A percentile compares a stretch with the other conserved stretches of the same genome.
These are phyloP conservation scores for Pseudocohnilembus persalinus DNA, from an alignment of 169 alveolate genomes.

Conservation along the genomic window DNA sequence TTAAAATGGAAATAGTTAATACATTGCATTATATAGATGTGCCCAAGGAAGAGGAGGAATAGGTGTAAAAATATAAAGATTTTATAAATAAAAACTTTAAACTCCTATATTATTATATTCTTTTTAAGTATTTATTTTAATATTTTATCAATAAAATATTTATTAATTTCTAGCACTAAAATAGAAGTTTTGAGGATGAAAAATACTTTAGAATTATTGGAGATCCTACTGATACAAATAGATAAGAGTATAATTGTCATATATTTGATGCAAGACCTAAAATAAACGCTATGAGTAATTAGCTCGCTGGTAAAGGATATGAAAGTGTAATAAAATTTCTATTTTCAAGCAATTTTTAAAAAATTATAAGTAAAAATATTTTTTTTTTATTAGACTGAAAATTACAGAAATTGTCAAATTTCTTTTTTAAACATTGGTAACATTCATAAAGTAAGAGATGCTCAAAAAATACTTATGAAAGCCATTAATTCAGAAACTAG, in stretches of 20 bases:
- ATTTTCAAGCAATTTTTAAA: too few relatives aligned
- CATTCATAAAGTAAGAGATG: conserved; percentile 81
- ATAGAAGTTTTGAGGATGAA: conserved; percentile 66
- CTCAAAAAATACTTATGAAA: conserved; percentile 55
- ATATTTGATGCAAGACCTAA: conserved; percentile 84
- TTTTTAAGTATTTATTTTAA: too few relatives aligned
- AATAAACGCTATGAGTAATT: conserved; percentile 75
- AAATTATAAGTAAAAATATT: too few relatives aligned
- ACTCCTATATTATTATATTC: too few relatives aligned
- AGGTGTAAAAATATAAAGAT: neutral
- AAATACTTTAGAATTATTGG: conserved; percentile 17
- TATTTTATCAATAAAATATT: too few relatives aligned
- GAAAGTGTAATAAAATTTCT: conserved; percentile 50
- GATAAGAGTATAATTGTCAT: conserved; percentile 29
- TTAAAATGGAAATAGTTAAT: conserved; percentile 33
- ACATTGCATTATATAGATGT: conserved; percentile 51
- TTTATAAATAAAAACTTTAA: too few relatives aligned
- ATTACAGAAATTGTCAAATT: conserved; percentile 61
- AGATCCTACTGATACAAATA: neutral
- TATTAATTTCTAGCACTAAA: neutral
- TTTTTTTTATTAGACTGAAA: neutral
- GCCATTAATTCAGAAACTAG: conserved; percentile 16
- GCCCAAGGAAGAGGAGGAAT: conserved; percentile 45
- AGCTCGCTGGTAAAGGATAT: conserved; percentile 76
- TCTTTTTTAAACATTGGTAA: conserved; percentile 76